Evolutionary conservation across 2,329 filamentous ascomycete genomes (phyloP).

Genomic region (Onygenales sp.): DNA sequence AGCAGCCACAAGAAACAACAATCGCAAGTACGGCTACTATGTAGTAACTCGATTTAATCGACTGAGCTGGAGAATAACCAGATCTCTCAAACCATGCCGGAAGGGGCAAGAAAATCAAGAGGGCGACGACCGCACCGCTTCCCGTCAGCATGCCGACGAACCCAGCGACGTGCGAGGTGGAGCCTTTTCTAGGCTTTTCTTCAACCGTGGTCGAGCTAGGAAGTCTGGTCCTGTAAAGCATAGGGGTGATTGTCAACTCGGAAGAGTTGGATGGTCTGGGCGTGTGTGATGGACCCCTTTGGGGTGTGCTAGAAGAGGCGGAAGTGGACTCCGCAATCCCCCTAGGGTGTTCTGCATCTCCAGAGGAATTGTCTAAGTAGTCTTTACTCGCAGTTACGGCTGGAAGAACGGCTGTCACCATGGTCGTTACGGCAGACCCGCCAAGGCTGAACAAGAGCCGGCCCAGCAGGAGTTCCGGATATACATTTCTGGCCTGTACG

Average conservation of each 20-base stretch:
- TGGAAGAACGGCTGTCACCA: conserved; percentile 93
- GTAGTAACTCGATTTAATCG: conserved; percentile 80
- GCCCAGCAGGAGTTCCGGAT: conserved; percentile 77
- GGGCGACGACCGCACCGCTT: conserved; percentile 76
- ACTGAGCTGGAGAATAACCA: conserved; percentile 62
- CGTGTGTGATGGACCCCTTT: conserved; percentile 10
- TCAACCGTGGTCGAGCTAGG: conserved; percentile 5
- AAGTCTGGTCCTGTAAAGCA: conserved; percentile 26
- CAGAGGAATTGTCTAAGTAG: conserved; percentile 14
- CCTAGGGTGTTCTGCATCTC: conserved; percentile 10
- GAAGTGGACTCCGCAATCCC: not conserved
- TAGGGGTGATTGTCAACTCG: conserved; percentile 51
- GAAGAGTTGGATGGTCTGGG: conserved; percentile 46
- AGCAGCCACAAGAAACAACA: conserved; percentile 63
- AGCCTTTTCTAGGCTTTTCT: conserved; percentile 9
- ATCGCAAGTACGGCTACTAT: conserved; percentile 67
- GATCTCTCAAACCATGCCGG: conserved; percentile 68
- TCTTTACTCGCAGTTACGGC: conserved; percentile 42
- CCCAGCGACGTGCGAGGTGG: conserved; percentile 62
- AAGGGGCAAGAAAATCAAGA: conserved; percentile 74
- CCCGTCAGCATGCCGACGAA: conserved; percentile 89
- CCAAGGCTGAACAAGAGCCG: conserved; percentile 83
- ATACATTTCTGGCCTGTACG: conserved; percentile 78
- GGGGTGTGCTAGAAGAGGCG: not conserved
- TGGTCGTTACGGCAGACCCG: conserved; percentile 87